These are phyloP conservation scores for Kwoniella europaea DNA, from an alignment of 768 basidiomycete species.

Conservation along the genomic window DNA sequence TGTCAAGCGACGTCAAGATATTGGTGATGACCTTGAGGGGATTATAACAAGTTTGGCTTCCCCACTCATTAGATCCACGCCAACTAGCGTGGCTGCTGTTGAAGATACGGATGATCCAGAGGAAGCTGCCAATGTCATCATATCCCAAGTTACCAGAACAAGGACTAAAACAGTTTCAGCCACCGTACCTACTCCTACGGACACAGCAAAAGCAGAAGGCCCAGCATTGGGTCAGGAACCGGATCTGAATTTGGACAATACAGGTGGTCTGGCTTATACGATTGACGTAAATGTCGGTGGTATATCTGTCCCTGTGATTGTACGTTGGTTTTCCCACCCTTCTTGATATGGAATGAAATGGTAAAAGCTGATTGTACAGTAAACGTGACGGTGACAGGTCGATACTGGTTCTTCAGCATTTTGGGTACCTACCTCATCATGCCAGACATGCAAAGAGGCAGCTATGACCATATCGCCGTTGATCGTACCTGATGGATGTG, in stretches of 20 bases:
- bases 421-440: slow-evolving; percentile 8
- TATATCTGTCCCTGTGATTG: slow-evolving; percentile 19
- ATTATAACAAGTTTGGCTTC: background rate
- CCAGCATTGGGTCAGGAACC: slow-evolving; percentile 5
- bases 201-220: background rate
- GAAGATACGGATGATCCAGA: slow-evolving; percentile 1
- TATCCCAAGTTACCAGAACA: slow-evolving; percentile 12
- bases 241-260: slow-evolving; percentile 16
- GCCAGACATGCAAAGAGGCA: background rate
- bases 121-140: slow-evolving; percentile 12
- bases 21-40: background rate
- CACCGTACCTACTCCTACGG: slow-evolving; percentile 3
- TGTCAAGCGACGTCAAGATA: background rate
- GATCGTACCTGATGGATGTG: slow-evolving; percentile 8
- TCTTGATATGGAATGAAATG: background rate
- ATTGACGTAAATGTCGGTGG: slow-evolving; percentile 18
- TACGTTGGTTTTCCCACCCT: background rate
- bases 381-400: background rate
- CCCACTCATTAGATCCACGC: background rate
- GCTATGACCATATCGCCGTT: slow-evolving; percentile 13
- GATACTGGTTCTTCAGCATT: slow-evolving; percentile 10
- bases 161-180: slow-evolving; percentile 6
- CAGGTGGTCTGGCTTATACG: slow-evolving; percentile 20
- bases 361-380: too few species aligned
- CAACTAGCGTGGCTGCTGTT: background rate